phyloP scores from a whole-genome alignment of 495 filamentous ascomycete genomes.

The Aspergillus affinis region DNA sequence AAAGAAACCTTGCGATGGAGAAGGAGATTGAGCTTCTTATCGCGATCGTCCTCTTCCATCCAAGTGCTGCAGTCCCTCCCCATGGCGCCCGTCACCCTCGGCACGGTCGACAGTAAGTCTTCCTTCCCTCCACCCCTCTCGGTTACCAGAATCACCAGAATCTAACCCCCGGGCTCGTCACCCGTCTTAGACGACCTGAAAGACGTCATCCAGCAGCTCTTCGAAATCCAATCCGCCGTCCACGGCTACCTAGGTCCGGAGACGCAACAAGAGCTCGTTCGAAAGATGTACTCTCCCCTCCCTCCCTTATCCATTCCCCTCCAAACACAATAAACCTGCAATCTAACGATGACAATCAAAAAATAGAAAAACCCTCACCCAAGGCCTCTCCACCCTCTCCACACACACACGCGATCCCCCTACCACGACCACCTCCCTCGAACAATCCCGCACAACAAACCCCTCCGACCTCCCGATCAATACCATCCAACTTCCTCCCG shows the following conservation, averaged over 20 bases:
- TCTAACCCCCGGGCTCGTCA: no score
- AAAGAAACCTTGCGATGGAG: not conserved
- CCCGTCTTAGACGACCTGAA: slow-evolving; percentile 51
- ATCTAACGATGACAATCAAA: not conserved
- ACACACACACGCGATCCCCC: slow-evolving; percentile 37
- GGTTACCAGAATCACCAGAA: not conserved
- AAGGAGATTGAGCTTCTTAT: not conserved
- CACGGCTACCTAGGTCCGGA: slow-evolving; percentile 68
- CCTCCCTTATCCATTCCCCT: slow-evolving; percentile 18
- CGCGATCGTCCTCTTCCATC: not conserved
- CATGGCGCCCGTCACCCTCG: slow-evolving; percentile 49
- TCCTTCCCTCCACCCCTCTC: not conserved
- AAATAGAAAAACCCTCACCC: slow-evolving; percentile 45
- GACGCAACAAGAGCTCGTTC: slow-evolving; percentile 59
- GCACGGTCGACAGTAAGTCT: slow-evolving; percentile 50
- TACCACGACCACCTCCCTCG: slow-evolving; percentile 28
- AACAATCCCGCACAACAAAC: slow-evolving; percentile 35
- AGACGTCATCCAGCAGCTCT: slow-evolving; percentile 79
- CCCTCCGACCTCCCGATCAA: slow-evolving; percentile 47
- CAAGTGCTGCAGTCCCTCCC: not conserved
- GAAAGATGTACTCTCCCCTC: slow-evolving; percentile 54
- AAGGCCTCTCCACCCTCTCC: slow-evolving; percentile 39
- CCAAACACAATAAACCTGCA: not conserved
- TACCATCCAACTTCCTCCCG: slow-evolving; percentile 68
- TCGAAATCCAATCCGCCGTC: slow-evolving; percentile 72